Conservation (phyloP, 305 asterid genomes). For the Euphrasia arctica region DNA sequence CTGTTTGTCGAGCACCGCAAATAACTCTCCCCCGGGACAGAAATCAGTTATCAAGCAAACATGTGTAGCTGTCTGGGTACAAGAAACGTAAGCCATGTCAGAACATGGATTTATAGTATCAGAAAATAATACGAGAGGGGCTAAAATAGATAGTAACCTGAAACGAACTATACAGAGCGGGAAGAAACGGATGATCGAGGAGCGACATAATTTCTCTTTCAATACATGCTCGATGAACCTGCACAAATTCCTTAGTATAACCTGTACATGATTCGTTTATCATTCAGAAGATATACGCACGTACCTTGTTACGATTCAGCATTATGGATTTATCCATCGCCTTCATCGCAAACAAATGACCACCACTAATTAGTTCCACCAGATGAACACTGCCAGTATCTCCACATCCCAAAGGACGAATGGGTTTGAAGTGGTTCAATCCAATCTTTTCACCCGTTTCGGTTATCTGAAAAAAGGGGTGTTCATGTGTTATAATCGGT, state of each 20-base stretch:
- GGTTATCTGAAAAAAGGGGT: conserved; percentile 49
- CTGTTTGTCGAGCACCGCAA: conserved; percentile 93
- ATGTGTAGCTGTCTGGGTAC: conserved; percentile 86
- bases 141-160: conserved; percentile 48
- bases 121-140: conserved; percentile 15
- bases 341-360: conserved; percentile 89
- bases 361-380: conserved; percentile 87
- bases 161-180: conserved; percentile 83
- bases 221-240: conserved; percentile 97
- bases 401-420: conserved; percentile 97
- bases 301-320: conserved; percentile 94
- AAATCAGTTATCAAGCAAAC: conserved; percentile 97
- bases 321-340: conserved; percentile 97
- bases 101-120: conserved; percentile 20
- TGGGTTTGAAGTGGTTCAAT: conserved; percentile 83
- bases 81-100: conserved; percentile 32
- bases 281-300: background rate
- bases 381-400: conserved; percentile 99
- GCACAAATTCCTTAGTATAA: conserved; percentile 29
- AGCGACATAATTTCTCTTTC: conserved; percentile 91
- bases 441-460: conserved; percentile 73
- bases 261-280: background rate
- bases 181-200: conserved; percentile 99
- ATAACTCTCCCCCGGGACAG: conserved; percentile 96
- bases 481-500: conserved; percentile 13